A percentile compares a stretch with the other conserved stretches of the same genome.
Evolutionary conservation across 2,329 filamentous ascomycete genomes (phyloP).

Genomic region (Parastagonospora nodorum): DNA sequence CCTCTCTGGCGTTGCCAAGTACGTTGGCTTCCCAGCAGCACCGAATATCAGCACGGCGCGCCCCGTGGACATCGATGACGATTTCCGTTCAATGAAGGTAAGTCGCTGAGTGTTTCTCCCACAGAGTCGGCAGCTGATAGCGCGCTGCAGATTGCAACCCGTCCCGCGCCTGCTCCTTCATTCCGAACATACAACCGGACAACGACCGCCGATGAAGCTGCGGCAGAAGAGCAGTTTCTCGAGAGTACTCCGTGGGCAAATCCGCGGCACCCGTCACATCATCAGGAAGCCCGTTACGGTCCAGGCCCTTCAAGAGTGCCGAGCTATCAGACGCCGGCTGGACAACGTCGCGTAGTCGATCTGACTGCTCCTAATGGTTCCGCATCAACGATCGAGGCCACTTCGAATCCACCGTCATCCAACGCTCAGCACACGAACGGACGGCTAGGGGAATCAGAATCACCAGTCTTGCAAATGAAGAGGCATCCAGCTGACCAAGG

Average conservation of each 20-base stretch:
- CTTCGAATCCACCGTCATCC: conserved; percentile 46
- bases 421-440: conserved; percentile 32
- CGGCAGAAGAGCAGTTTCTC: conserved; percentile 83
- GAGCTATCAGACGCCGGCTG: conserved; percentile 45
- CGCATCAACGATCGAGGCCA: conserved; percentile 46
- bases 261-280: conserved; percentile 62
- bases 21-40: conserved; percentile 95
- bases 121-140: conserved; percentile 26
- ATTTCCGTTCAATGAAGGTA: conserved; percentile 88
- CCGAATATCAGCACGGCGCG: conserved; percentile 78
- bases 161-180: conserved; percentile 35
- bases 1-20: conserved; percentile 87
- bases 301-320: conserved; percentile 32
- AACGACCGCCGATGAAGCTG: conserved; percentile 55
- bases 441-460: conserved; percentile 40
- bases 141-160: conserved; percentile 39
- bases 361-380: conserved; percentile 44
- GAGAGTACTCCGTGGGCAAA: conserved; percentile 94
- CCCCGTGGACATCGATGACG: conserved; percentile 76
- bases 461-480: conserved; percentile 46
- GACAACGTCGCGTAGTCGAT: conserved; percentile 42
- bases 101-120: conserved; percentile 47
- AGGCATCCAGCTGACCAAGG: conserved; percentile 36
- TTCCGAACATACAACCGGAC: conserved; percentile 42
- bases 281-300: conserved; percentile 43